phyloP scores from a whole-genome alignment of 345 rosid species.

The Fremontodendron californicum region DNA sequence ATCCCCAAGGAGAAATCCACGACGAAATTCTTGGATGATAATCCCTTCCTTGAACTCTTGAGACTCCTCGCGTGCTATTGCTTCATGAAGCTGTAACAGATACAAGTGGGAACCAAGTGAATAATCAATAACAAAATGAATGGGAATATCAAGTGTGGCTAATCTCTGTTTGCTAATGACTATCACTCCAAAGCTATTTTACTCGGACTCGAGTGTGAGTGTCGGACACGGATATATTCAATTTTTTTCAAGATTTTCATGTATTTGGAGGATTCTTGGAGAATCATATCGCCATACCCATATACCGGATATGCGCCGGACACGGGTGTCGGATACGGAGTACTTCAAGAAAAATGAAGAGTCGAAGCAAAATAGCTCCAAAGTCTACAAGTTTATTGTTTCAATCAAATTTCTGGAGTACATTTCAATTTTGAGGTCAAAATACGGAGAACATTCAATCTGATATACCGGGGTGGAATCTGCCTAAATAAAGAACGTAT shows the following conservation, averaged over 20 bases:
- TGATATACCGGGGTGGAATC: neutral
- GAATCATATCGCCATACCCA: no score
- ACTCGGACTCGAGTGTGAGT: no score
- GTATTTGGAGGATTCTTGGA: no score
- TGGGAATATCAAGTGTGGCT: neutral
- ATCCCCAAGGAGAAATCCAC: slow-evolving; percentile 70
- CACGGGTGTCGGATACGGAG: no score
- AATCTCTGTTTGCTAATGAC: neutral
- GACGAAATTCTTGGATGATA: slow-evolving; percentile 56
- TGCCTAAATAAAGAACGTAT: neutral
- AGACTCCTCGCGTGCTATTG: slow-evolving; percentile 69
- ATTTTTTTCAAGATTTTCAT: no score
- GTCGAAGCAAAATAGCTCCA: no score
- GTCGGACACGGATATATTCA: no score
- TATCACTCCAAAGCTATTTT: no score
- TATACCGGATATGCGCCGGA: no score
- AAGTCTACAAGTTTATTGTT: neutral
- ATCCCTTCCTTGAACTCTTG: slow-evolving; percentile 60
- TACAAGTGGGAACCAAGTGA: neutral
- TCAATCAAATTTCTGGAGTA: neutral
- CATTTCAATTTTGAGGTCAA: neutral
- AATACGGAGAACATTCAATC: neutral
- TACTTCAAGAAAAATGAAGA: no score
- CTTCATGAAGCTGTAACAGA: slow-evolving; percentile 62
- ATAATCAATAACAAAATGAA: neutral